Conservation (phyloP, 495 filamentous ascomycete species). For the Parmelia sp. region DNA sequence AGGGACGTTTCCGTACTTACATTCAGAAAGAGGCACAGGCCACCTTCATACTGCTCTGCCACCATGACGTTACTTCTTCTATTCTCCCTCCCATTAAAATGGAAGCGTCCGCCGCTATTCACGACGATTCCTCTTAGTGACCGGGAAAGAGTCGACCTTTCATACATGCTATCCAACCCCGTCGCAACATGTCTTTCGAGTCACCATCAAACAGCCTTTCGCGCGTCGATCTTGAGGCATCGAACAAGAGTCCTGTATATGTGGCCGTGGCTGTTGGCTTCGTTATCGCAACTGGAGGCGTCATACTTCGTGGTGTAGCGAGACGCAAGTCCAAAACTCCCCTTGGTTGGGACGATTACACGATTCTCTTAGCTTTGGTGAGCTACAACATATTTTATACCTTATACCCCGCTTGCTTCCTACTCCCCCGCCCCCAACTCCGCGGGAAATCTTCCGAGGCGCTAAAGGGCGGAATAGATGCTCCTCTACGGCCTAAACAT, state of each 20-base stretch:
- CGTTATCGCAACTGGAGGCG: not conserved
- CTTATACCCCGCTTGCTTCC: not conserved
- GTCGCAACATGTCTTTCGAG: not conserved
- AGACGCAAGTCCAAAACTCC: not conserved
- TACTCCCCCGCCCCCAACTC: not conserved
- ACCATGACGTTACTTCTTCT: too few species aligned
- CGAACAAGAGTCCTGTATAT: not conserved
- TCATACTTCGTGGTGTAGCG: not conserved
- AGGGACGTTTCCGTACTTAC: too few species aligned
- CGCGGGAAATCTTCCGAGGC: not conserved
- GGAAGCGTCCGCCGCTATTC: too few species aligned
- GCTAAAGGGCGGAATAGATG: not conserved
- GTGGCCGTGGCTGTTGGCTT: not conserved
- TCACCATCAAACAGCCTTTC: not conserved
- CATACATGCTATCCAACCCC: too few species aligned
- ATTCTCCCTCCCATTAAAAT: too few species aligned
- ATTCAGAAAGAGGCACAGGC: too few species aligned
- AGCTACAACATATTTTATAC: too few species aligned
- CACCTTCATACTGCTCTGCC: too few species aligned
- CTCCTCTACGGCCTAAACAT: not conserved
- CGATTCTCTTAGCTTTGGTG: not conserved
- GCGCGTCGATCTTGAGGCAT: not conserved
- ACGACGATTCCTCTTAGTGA: not conserved
- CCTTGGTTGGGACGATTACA: slow-evolving; percentile 1
- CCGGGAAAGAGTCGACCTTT: not conserved